Conservation (phyloP, 1,139 yeast species). For the Kurtzmaniella quercitrusa region DNA sequence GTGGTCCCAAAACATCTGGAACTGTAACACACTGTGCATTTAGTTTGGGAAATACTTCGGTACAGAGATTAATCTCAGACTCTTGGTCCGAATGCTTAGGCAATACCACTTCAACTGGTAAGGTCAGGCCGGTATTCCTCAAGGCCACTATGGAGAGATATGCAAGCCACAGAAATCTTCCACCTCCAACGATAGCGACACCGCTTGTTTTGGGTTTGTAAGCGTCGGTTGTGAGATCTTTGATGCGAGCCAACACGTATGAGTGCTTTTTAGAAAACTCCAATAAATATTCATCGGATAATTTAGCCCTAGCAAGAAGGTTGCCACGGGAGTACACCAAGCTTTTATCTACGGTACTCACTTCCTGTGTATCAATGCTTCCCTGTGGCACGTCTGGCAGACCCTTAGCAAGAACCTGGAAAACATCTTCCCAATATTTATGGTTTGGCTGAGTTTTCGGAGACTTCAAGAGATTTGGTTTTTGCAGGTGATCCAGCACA, state of each 20-base stretch:
- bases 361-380: conserved; percentile 10
- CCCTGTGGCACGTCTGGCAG: conserved; percentile 11
- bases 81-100: conserved; percentile 31
- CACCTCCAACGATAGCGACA: conserved; percentile 37
- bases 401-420: conserved; percentile 12
- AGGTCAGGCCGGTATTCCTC: conserved; percentile 30
- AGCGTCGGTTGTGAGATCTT: conserved; percentile 21
- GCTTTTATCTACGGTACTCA: conserved; percentile 21
- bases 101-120: conserved; percentile 37
- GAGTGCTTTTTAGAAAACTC: conserved; percentile 25
- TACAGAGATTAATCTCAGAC: conserved; percentile 24
- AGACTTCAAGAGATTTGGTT: conserved; percentile 3
- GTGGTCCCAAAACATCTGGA: conserved; percentile 33
- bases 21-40: conserved; percentile 29
- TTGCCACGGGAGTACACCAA: conserved; percentile 24
- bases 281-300: conserved; percentile 19
- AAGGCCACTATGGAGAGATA: conserved; percentile 31
- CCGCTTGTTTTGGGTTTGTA: conserved; percentile 27
- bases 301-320: conserved; percentile 26
- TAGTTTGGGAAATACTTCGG: conserved; percentile 18
- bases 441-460: conserved; percentile 8
- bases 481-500: not conserved
- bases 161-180: conserved; percentile 35
- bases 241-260: conserved; percentile 20
- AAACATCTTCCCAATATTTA: conserved; percentile 16